Evolutionary conservation across 2,329 filamentous ascomycete genomes (phyloP).

Genomic region (Dryadomyces quercus-mongolicae): DNA sequence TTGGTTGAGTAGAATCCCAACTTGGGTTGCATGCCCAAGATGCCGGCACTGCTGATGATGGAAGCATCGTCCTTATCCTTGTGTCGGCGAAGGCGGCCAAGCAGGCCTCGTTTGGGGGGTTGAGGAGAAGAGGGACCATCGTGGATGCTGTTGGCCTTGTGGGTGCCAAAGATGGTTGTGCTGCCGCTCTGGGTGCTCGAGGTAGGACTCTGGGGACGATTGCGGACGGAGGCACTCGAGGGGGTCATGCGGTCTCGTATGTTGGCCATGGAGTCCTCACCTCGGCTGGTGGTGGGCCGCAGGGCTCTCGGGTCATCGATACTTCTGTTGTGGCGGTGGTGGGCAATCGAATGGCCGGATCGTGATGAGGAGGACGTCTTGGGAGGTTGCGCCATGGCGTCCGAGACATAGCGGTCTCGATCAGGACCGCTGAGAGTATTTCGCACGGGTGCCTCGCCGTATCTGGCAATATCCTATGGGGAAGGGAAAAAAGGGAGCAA

Average conservation of each 20-base stretch:
- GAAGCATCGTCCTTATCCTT: slow-evolving; percentile 38
- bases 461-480: slow-evolving; percentile 57
- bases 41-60: not conserved
- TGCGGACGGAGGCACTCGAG: slow-evolving; percentile 26
- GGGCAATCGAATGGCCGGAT: slow-evolving; percentile 44
- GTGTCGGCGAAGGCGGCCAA: slow-evolving; percentile 39
- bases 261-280: slow-evolving; percentile 53
- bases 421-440: slow-evolving; percentile 57
- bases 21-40: slow-evolving; percentile 25
- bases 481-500: not conserved
- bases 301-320: slow-evolving; percentile 53
- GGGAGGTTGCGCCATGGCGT: slow-evolving; percentile 33
- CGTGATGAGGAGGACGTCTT: slow-evolving; percentile 53
- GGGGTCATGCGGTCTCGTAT: slow-evolving; percentile 36
- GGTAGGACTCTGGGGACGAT: slow-evolving; percentile 68
- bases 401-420: slow-evolving; percentile 51
- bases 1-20: slow-evolving; percentile 39
- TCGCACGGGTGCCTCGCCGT: slow-evolving; percentile 66
- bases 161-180: slow-evolving; percentile 24
- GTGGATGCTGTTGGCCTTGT: slow-evolving; percentile 29
- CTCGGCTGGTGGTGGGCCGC: slow-evolving; percentile 58
- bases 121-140: slow-evolving; percentile 49
- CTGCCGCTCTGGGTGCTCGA: slow-evolving; percentile 53
- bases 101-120: slow-evolving; percentile 38
- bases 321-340: slow-evolving; percentile 53